These are phyloP conservation scores for Leptographium lundbergii DNA, from an alignment of 2,329 filamentous ascomycete species.

Conservation along the genomic window DNA sequence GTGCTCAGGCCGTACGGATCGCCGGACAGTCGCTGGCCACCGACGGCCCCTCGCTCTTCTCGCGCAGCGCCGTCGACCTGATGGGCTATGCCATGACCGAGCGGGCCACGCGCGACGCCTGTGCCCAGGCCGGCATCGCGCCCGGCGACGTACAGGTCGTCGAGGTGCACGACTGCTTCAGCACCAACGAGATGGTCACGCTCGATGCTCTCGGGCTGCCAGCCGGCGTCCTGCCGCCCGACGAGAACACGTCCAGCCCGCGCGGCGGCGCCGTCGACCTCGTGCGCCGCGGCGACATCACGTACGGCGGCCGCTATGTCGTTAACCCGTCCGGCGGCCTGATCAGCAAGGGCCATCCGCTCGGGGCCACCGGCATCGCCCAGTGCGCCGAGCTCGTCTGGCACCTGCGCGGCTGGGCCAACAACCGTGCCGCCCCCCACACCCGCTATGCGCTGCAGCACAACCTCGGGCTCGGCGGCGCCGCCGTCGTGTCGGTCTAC, in stretches of 20 bases:
- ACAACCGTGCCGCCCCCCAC: slow-evolving; percentile 61
- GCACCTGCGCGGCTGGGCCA: slow-evolving; percentile 93
- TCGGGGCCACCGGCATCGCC: slow-evolving; percentile 87
- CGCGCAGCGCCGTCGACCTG: slow-evolving; percentile 68
- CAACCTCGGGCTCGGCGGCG: slow-evolving; percentile 84
- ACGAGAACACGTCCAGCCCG: slow-evolving; percentile 37
- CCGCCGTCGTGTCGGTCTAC: slow-evolving; percentile 83
- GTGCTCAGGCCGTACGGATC: slow-evolving; percentile 71
- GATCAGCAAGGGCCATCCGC: slow-evolving; percentile 90
- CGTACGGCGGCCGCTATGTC: slow-evolving; percentile 72
- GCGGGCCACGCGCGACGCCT: slow-evolving; percentile 55
- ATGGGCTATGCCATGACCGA: slow-evolving; percentile 80
- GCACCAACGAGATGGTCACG: slow-evolving; percentile 82
- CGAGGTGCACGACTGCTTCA: slow-evolving; percentile 96
- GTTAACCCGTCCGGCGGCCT: slow-evolving; percentile 91
- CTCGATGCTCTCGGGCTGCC: slow-evolving; percentile 77
- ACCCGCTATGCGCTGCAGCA: slow-evolving; percentile 75
- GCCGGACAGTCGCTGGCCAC: slow-evolving; percentile 83
- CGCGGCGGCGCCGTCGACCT: slow-evolving; percentile 84
- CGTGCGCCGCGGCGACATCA: slow-evolving; percentile 77
- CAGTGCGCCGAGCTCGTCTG: slow-evolving; percentile 92
- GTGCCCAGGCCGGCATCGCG: slow-evolving; percentile 58
- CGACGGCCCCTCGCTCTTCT: slow-evolving; percentile 70
- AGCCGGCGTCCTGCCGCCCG: slow-evolving; percentile 53
- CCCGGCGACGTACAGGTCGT: slow-evolving; percentile 66